These are phyloP conservation scores for Cladosporium cucumerinum DNA, from an alignment of 2,329 filamentous ascomycete species.

Conservation along the genomic window DNA sequence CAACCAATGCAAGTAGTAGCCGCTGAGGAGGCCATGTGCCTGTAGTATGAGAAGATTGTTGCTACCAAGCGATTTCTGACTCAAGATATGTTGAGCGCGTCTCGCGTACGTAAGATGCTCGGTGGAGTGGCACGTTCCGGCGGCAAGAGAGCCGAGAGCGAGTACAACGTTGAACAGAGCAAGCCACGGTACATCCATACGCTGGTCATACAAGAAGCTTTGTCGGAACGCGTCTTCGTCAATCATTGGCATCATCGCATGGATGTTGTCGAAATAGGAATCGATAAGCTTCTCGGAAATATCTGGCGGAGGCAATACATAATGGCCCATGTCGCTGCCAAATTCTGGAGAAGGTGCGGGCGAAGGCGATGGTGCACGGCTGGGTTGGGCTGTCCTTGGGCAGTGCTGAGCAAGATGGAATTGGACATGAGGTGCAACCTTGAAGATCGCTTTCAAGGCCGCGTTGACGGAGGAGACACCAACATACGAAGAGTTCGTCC, in stretches of 20 bases:
- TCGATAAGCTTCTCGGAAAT: constrained; percentile 20
- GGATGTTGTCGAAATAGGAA: constrained; percentile 21
- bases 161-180: constrained; percentile 22
- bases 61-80: constrained; percentile 20
- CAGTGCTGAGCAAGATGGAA: constrained; percentile 22
- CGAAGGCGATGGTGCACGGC: constrained; percentile 18
- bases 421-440: constrained; percentile 19
- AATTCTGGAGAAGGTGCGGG: constrained; percentile 27
- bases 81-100: constrained; percentile 19
- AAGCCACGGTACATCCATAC: constrained; percentile 21
- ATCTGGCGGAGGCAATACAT: constrained; percentile 16
- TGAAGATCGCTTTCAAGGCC: constrained; percentile 23
- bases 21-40: constrained; percentile 21
- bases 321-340: constrained; percentile 12
- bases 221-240: constrained; percentile 23
- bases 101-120: constrained; percentile 20
- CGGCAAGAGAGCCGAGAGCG: constrained; percentile 21
- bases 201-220: constrained; percentile 20
- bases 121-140: constrained; percentile 15
- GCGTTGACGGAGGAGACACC: constrained; percentile 24
- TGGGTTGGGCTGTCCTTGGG: constrained; percentile 19
- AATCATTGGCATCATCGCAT: constrained; percentile 24
- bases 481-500: constrained; percentile 21
- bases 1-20: constrained; percentile 24
- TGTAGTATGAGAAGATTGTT: constrained; percentile 21